phyloP scores from a whole-genome alignment of 805 yeast genomes.

The Lipomyces sp. region DNA sequence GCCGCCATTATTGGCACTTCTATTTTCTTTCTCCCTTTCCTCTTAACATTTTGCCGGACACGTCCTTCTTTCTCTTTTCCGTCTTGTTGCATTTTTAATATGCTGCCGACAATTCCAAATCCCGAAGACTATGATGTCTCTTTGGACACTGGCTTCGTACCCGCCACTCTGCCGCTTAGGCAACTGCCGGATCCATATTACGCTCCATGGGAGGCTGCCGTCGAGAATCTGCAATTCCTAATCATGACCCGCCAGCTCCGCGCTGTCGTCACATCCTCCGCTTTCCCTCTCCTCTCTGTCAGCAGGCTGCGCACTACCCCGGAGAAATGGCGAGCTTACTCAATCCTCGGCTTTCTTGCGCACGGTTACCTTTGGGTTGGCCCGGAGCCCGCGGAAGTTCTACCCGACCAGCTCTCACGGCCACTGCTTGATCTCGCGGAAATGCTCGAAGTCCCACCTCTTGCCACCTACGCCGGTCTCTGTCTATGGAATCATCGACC shows the following conservation, averaged over 20 bases:
- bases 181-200: constrained; percentile 60
- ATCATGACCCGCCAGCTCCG: constrained; percentile 64
- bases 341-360: constrained; percentile 70
- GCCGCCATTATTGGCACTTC: not conserved
- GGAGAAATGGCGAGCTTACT: constrained; percentile 76
- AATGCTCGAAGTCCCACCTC: constrained; percentile 70
- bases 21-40: not conserved
- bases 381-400: constrained; percentile 49
- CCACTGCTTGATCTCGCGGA: constrained; percentile 65
- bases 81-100: not conserved
- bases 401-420: constrained; percentile 66
- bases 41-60: too few species aligned
- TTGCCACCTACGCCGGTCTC: constrained; percentile 83
- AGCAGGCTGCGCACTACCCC: constrained; percentile 45
- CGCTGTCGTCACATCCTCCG: constrained; percentile 49
- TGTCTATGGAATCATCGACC: constrained; percentile 74
- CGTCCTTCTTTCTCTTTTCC: not conserved
- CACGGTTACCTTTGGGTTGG: constrained; percentile 92
- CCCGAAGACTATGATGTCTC: constrained; percentile 69
- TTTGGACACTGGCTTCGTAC: constrained; percentile 72
- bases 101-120: constrained; percentile 43
- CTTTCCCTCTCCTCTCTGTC: constrained; percentile 50
- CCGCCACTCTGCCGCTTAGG: constrained; percentile 60
- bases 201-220: constrained; percentile 74
- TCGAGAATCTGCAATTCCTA: constrained; percentile 64